phyloP scores from a whole-genome alignment of 306 rosid genomes.

The Acacia crassicarpa region DNA sequence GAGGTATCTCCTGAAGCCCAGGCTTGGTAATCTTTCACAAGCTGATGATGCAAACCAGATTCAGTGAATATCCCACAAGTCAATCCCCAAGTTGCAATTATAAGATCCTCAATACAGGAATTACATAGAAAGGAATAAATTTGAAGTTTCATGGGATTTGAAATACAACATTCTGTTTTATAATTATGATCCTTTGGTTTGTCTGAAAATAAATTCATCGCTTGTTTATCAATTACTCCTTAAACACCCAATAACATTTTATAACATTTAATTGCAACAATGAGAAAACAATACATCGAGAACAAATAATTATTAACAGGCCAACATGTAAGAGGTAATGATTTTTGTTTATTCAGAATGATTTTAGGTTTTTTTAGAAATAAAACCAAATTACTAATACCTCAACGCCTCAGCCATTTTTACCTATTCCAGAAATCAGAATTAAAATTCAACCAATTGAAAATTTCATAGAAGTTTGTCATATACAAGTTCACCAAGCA shows the following conservation, averaged over 20 bases:
- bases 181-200: neutral
- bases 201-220: neutral
- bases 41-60: conserved; percentile 47
- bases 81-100: neutral
- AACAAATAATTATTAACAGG: neutral
- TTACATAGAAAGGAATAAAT: neutral
- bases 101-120: neutral
- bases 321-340: neutral
- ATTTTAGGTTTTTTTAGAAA: neutral
- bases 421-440: conserved; percentile 4
- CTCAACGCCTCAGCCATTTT: neutral
- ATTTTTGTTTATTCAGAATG: neutral
- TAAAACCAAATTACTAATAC: neutral
- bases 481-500: neutral
- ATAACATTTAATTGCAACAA: neutral
- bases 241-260: neutral
- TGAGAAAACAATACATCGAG: neutral
- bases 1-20: conserved; percentile 87
- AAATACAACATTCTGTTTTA: neutral
- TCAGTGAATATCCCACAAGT: neutral
- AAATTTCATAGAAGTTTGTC: neutral
- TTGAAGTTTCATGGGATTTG: neutral
- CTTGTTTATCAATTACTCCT: neutral
- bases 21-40: conserved; percentile 87
- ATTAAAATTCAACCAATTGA: conserved; percentile 10